A percentile compares a stretch with the other conserved stretches of the same genome.
Evolutionary conservation across 768 basidiomycete species (phyloP).

Genomic region (Melanogaster broomeanus): DNA sequence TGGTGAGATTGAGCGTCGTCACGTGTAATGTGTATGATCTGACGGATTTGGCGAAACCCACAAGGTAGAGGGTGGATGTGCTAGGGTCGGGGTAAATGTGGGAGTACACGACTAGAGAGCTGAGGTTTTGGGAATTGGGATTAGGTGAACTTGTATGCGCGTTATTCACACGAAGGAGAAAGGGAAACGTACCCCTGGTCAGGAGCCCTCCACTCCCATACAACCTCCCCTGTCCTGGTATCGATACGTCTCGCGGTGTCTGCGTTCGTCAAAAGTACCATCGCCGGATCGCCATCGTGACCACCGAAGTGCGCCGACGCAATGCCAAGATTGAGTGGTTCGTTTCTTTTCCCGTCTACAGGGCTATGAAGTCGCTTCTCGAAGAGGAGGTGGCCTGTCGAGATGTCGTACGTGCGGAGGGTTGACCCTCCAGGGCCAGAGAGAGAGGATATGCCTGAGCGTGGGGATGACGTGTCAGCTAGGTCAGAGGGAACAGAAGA

Average conservation of each 20-base stretch:
- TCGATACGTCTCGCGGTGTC: constrained; percentile 56
- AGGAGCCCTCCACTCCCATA: constrained; percentile 74
- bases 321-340: constrained; percentile 58
- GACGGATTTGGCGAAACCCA: constrained; percentile 47
- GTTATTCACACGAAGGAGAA: not conserved
- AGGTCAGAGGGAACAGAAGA: not conserved
- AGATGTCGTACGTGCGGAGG: constrained; percentile 65
- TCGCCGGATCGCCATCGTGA: constrained; percentile 17
- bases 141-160: not conserved
- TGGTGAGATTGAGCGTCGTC: constrained; percentile 55
- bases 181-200: constrained; percentile 59
- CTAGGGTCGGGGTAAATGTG: constrained; percentile 54
- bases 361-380: constrained; percentile 64
- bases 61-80: constrained; percentile 55
- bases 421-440: constrained; percentile 76
- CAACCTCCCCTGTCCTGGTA: constrained; percentile 48
- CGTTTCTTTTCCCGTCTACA: constrained; percentile 42
- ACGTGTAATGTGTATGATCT: constrained; percentile 65
- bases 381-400: constrained; percentile 62
- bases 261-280: constrained; percentile 64
- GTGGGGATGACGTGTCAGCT: not conserved
- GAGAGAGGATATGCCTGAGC: constrained; percentile 63
- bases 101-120: constrained; percentile 65
- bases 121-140: constrained; percentile 28
- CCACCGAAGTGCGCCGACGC: constrained; percentile 44